Evolutionary conservation across 2,329 filamentous ascomycete species (phyloP), one percentile per base, ranked within the genome.

Genomic region (Microthyrium microscopicum): DNA sequence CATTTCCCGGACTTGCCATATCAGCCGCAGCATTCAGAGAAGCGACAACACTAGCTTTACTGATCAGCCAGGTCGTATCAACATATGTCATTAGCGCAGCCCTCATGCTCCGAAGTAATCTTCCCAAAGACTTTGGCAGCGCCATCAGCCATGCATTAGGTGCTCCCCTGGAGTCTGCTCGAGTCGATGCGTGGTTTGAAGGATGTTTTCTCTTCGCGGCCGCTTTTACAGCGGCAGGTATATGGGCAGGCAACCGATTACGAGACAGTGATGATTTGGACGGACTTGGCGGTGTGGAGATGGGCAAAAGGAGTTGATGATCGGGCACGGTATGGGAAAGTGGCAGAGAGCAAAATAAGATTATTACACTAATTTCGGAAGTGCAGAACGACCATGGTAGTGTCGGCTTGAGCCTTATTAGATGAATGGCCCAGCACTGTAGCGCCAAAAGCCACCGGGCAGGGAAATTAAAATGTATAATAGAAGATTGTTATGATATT

Each of bases 101-200:
- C 3, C 57, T 92, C 42, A 62, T 92, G 38, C 60, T 92, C 29
- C 58, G 83, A 32, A 80, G 77, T 44, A 87, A 83, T 50, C 60
- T 92, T 42, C 83, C 83, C 0, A 64, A 62, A 24, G 78, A 85
- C 49, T 75, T 87, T 49, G 73, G 81, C 38, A 73, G 71, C 31
- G 78, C 78, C 2, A 79, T 91, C 3, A 74, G 73, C 3, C 78
- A 84, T 42, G 80, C 80, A 1, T 57, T 92, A 20, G 74, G 80
- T 27, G 79, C 78, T 15, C 78, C 81, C 12, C 61, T 91, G 6
- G 76, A 81, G 45, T 70, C 71, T 5, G 61, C 62, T 0, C 82
- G 81, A 45, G 77, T 81, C 4, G 74, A 91, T 46, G 64, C 70
- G 20, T 92, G 83, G 83, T 92, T 92, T 44, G 83, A 92, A 52